Conservation (phyloP, 2,329 filamentous ascomycete genomes). For the Chalaropsis thielavioides region DNA sequence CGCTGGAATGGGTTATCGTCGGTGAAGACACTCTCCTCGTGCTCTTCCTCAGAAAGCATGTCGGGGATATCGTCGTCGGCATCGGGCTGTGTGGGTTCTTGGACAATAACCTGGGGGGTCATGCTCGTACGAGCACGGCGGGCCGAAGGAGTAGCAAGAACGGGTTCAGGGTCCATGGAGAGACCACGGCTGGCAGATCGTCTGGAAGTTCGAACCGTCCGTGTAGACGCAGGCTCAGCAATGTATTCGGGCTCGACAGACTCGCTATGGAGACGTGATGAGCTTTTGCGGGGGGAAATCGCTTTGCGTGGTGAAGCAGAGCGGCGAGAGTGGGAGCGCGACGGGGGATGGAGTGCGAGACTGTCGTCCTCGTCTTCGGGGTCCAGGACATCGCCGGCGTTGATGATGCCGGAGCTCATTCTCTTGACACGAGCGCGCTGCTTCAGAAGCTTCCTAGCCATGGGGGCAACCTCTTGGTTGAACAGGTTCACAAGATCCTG, state of each 20-base stretch:
- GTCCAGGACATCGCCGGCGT: conserved; percentile 30
- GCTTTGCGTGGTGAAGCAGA: conserved; percentile 42
- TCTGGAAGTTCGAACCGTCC: conserved; percentile 8
- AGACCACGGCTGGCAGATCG: conserved; percentile 14
- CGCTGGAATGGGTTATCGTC: conserved; percentile 90
- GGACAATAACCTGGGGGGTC: conserved; percentile 14
- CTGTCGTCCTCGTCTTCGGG: conserved; percentile 54
- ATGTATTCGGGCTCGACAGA: conserved; percentile 12
- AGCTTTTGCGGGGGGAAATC: conserved; percentile 16
- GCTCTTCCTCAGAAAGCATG: conserved; percentile 24
- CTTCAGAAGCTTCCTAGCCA: conserved; percentile 60
- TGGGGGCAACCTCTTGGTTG: conserved; percentile 60
- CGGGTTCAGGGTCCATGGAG: conserved; percentile 37
- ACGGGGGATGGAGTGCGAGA: conserved; percentile 34
- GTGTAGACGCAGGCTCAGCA: conserved; percentile 4
- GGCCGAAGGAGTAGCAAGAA: conserved; percentile 27
- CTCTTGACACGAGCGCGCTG: conserved; percentile 67
- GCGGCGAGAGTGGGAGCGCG: conserved; percentile 29
- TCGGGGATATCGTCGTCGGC: conserved; percentile 23
- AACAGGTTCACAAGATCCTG: conserved; percentile 73
- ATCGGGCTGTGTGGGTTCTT: conserved; percentile 13
- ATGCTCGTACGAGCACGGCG: conserved; percentile 14
- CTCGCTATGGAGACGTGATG: conserved; percentile 37
- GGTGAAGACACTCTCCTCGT: conserved; percentile 57
- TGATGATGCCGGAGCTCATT: conserved; percentile 70